Evolutionary conservation across 129 eudicot species (phyloP).

Genomic region (Flaveria trinervia): DNA sequence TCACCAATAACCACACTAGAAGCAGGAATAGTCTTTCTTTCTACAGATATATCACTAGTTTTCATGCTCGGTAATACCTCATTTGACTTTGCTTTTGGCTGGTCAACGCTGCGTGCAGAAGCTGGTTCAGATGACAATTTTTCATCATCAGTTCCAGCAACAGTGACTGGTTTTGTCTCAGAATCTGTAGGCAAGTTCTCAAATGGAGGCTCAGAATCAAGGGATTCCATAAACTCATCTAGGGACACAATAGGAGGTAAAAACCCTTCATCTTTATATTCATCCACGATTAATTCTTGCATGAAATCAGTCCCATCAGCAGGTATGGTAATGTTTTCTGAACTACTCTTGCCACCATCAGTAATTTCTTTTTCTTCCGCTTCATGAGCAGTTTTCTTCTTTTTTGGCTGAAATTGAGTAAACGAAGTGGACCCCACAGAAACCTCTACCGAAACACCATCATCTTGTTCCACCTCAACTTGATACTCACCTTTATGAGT

Average conservation of each 20-base stretch:
- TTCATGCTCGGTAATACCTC: constrained; percentile 27
- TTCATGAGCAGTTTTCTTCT: constrained; percentile 30
- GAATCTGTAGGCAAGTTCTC: constrained; percentile 44
- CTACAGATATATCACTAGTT: constrained; percentile 29
- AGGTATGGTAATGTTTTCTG: constrained; percentile 62
- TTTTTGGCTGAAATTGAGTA: constrained; percentile 33
- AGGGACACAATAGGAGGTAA: constrained; percentile 77
- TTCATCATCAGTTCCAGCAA: constrained; percentile 27
- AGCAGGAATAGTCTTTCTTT: constrained; percentile 26
- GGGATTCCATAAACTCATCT: constrained; percentile 88
- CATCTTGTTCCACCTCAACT: constrained; percentile 76
- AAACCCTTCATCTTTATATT: constrained; percentile 59
- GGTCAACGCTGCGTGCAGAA: constrained; percentile 35
- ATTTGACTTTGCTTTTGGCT: constrained; percentile 22
- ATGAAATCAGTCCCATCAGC: constrained; percentile 78
- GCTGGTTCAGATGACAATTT: constrained; percentile 24
- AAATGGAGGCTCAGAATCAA: constrained; percentile 79
- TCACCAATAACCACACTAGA: constrained; percentile 37
- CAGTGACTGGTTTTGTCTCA: constrained; percentile 24
- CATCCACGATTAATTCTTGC: constrained; percentile 89
- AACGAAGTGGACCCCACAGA: constrained; percentile 46
- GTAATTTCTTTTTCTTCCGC: constrained; percentile 25
- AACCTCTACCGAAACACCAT: constrained; percentile 60
- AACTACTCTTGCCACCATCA: constrained; percentile 31
- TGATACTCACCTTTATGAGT: constrained; percentile 93